Base-by-base conservation (phyloP, 129 eudicot genomes). In the Centella asiatica region DNA sequence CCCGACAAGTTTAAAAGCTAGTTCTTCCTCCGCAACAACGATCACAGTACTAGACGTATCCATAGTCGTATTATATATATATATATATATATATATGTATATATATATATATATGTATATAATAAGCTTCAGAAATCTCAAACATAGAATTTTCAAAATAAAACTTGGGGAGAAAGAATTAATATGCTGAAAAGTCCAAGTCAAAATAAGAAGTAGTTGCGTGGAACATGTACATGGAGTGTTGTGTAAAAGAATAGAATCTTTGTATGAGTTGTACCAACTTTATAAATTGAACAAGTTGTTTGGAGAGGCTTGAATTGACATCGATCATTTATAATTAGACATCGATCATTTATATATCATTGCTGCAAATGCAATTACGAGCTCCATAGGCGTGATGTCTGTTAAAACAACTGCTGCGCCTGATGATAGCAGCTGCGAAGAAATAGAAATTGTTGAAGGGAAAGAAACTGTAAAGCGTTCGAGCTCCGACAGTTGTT, bases 401-500 rank as follows among this genome's bases (percentile, higher is more conserved):
- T 3, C 72, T 24, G 13, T 14, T 17, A 24, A 14, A 6, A 8
- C 39, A 49, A 3, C 77, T 17, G 32, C 44, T 10, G 53, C 27
- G 33, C 8, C 1, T 33, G 7, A 15, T 1, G 14, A 55, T 9
- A 37, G 29, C 29, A 27, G 27, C 45, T 23, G 65, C 22, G 58
- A n/a, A n/a, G n/a, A n/a, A n/a, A n/a, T n/a, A n/a, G n/a, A 62
- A 27, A 34, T 24, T 4, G 26, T 60, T 44, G 29, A 67, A 33
- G 42, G 57, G 14, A 32, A 44, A 13, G 33, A 33, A 10, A 39
- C 45, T 18, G 14, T 57, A 4, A 83, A 83, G 78, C 73, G 58
- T n/a, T 78, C 64, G 54, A 76, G 83, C 5, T 49, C 56, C 33
- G 66, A 79, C 27, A 32, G 79, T 10, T 86, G 89, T 57, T 71